A percentile compares a stretch with the other conserved stretches of the same genome.
Evolutionary conservation across 768 basidiomycete genomes (phyloP).

Genomic region (Mycena galericulata): DNA sequence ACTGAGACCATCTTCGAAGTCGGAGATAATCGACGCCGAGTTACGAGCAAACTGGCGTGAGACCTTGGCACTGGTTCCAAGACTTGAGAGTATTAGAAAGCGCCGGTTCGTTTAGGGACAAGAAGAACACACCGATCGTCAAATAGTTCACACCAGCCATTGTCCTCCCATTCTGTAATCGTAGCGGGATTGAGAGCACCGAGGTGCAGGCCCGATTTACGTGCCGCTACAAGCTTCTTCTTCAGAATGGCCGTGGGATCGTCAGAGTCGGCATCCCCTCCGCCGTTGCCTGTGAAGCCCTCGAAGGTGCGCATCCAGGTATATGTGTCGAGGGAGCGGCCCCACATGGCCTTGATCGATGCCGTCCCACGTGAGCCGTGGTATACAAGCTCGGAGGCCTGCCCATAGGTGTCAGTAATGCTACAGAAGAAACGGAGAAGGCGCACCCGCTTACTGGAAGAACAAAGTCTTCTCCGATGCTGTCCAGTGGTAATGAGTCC

Average conservation of each 20-base stretch:
- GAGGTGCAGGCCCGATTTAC: neutral
- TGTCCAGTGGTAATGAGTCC: no score
- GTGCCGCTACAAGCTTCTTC: neutral
- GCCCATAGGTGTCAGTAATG: no score
- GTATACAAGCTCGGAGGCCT: neutral
- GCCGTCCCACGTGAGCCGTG: neutral
- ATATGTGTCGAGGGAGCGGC: constrained; percentile 2
- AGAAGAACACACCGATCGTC: neutral
- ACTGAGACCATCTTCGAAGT: neutral
- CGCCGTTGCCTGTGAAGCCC: constrained; percentile 20
- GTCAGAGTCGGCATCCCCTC: constrained; percentile 19
- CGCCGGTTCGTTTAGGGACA: no score
- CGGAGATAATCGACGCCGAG: constrained; percentile 1
- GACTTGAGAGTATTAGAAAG: neutral
- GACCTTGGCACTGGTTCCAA: constrained; percentile 9
- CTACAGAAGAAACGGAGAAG: no score
- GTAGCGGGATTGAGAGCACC: neutral
- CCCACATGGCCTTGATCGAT: neutral
- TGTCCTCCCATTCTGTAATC: neutral
- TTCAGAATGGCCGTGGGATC: constrained; percentile 5
- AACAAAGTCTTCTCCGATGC: no score
- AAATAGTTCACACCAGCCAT: constrained; percentile 16
- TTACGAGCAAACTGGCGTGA: constrained; percentile 2
- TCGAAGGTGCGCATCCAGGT: constrained; percentile 11
- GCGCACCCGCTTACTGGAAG: no score